Evolutionary conservation across 306 rosid genomes (phyloP).

Genomic region (Comarum palustre): DNA sequence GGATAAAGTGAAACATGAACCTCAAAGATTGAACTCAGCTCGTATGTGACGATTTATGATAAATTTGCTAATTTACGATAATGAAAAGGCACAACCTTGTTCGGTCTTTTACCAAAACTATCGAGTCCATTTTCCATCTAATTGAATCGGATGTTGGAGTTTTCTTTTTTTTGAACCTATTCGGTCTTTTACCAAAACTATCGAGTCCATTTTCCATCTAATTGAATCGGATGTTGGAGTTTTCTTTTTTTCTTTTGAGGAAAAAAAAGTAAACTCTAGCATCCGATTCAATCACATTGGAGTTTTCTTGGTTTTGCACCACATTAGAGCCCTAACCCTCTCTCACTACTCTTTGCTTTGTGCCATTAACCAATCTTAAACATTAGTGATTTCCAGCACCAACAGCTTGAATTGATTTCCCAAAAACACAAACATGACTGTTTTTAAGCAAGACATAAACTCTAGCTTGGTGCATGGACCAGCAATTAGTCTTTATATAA

Average conservation of each 20-base stretch:
- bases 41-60: no score
- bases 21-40: no score
- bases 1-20: no score
- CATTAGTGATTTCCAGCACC: not conserved
- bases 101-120: not conserved
- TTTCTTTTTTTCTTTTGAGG: no score
- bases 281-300: no score
- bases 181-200: not conserved
- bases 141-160: not conserved
- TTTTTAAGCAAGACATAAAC: conserved; percentile 5
- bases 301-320: not conserved
- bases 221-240: not conserved
- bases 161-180: no score
- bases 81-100: not conserved
- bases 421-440: not conserved
- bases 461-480: not conserved
- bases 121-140: not conserved
- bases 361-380: not conserved
- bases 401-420: not conserved
- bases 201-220: not conserved
- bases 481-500: not conserved
- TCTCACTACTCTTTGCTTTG: conserved; percentile 4
- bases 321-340: not conserved
- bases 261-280: no score
- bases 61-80: no score